phyloP scores from a whole-genome alignment of 73 alveolate genomes.

The Paramecium pentaurelia region DNA sequence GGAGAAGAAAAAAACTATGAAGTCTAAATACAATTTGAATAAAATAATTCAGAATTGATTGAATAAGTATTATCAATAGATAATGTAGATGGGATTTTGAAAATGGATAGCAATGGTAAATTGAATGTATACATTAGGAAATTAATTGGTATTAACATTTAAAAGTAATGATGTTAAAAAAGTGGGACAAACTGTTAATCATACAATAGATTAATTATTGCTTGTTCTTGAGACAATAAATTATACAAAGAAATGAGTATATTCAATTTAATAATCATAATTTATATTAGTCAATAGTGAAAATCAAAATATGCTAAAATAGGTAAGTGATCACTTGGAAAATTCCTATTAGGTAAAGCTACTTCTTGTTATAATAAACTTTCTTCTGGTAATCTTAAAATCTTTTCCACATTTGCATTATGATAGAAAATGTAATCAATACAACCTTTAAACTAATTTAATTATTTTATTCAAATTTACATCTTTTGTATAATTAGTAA shows the following conservation, averaged over 20 bases:
- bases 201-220: neutral
- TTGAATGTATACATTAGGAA: neutral
- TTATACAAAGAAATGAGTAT: neutral
- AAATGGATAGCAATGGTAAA: neutral
- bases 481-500: constrained; percentile 48
- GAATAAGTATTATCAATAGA: neutral
- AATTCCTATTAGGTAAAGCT: constrained; percentile 42
- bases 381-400: constrained; percentile 37
- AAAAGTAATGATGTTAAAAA: neutral
- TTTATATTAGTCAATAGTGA: neutral
- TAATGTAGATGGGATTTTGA: neutral
- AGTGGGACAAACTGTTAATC: neutral
- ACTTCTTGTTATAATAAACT: neutral
- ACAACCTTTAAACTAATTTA: constrained; percentile 7
- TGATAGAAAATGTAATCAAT: constrained; percentile 52
- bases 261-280: neutral
- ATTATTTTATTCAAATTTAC: neutral
- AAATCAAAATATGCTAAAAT: constrained; percentile 30
- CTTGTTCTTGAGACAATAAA: neutral
- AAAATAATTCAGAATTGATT: neutral
- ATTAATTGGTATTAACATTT: neutral
- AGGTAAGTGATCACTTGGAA: constrained; percentile 59
- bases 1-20: neutral
- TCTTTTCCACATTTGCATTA: neutral
- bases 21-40: neutral